Conservation (phyloP, 228 moss, liverwort and hornwort genomes). For the Sphagnum fallax region DNA sequence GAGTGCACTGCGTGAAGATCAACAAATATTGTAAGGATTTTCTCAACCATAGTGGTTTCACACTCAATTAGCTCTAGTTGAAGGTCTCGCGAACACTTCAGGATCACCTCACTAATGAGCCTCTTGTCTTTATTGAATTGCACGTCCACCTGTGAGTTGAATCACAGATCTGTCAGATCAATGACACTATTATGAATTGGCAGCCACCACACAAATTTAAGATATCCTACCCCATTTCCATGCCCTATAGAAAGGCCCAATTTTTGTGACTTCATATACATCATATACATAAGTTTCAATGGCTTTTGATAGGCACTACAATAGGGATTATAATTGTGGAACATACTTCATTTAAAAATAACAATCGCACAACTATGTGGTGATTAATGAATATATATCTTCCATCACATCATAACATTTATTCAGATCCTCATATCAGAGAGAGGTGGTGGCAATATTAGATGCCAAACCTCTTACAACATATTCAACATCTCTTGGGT, state of each 20-base stretch:
- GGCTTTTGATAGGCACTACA: too few species aligned
- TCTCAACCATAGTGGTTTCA: conserved; percentile 51
- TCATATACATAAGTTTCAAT: too few species aligned
- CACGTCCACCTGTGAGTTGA: conserved; percentile 40
- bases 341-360: too few species aligned
- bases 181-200: not conserved
- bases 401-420: too few species aligned
- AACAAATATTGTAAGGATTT: conserved; percentile 42
- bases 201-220: not conserved
- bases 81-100: conserved; percentile 43
- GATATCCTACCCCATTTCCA: not conserved
- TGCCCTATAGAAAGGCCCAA: not conserved
- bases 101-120: conserved; percentile 33
- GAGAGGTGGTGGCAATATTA: too few species aligned
- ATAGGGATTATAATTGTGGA: too few species aligned
- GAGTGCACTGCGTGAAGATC: conserved; percentile 59
- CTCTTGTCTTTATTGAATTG: conserved; percentile 64
- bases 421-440: too few species aligned
- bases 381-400: too few species aligned
- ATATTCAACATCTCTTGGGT: too few species aligned
- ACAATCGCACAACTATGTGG: too few species aligned
- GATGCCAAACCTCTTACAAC: too few species aligned
- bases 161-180: not conserved
- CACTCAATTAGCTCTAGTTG: conserved; percentile 61
- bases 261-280: not conserved